A percentile compares a stretch with the other conserved stretches of the same genome.
Conservation (phyloP, 2,329 filamentous ascomycete genomes). For the Periconia sp. region DNA sequence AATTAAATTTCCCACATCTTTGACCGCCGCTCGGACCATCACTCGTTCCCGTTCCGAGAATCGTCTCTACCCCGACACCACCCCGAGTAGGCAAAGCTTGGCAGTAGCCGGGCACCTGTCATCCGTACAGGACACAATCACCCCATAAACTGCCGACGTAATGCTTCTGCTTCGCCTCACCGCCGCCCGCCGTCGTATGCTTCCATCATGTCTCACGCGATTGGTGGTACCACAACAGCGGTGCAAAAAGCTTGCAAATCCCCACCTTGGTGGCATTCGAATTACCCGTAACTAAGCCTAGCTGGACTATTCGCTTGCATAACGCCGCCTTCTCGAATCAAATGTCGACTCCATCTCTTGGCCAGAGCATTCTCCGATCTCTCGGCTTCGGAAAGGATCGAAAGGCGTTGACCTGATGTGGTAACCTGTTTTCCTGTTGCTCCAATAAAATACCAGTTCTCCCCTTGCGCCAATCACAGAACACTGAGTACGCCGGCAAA, state of each 20-base stretch:
- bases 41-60: conserved; percentile 23
- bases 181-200: conserved; percentile 15
- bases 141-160: conserved; percentile 32
- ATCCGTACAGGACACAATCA: conserved; percentile 21
- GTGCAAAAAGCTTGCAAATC: neutral
- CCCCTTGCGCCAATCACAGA: conserved; percentile 23
- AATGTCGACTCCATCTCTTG: neutral
- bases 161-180: conserved; percentile 11
- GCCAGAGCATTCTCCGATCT: neutral
- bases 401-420: too few species aligned
- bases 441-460: too few species aligned
- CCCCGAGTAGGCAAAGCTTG: too few species aligned
- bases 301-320: neutral
- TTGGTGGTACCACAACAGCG: conserved; percentile 20
- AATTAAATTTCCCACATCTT: conserved; percentile 36
- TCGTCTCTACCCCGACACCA: conserved; percentile 12
- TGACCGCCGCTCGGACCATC: conserved; percentile 28
- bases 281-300: neutral
- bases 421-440: too few species aligned
- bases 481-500: conserved; percentile 20
- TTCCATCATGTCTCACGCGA: conserved; percentile 30
- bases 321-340: neutral
- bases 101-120: conserved; percentile 10
- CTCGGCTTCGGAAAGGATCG: too few species aligned
- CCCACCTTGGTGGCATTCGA: neutral